Conservation (phyloP, 768 basidiomycete species). For the Mycena filopes region DNA sequence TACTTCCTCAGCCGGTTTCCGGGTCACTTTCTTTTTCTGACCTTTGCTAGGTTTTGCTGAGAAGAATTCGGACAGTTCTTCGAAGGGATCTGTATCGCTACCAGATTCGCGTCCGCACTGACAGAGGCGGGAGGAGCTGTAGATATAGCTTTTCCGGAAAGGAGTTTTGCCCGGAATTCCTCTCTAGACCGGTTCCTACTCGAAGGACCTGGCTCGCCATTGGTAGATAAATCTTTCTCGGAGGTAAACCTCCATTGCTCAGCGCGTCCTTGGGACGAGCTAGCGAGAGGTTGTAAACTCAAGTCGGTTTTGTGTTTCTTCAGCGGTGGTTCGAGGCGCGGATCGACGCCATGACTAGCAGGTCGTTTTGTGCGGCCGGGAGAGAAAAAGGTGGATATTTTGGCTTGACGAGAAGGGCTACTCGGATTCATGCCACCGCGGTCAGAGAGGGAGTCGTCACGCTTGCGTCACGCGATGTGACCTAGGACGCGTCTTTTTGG, state of each 20-base stretch:
- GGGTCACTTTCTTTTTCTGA: conserved; percentile 38
- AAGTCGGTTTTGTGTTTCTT: conserved; percentile 42
- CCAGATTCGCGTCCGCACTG: conserved; percentile 38
- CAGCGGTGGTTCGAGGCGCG: conserved; percentile 33
- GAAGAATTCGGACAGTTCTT: conserved; percentile 60
- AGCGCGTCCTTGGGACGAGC: conserved; percentile 38
- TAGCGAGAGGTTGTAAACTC: background rate
- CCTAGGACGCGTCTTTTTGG: background rate
- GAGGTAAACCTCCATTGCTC: conserved; percentile 59
- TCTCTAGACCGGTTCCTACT: conserved; percentile 44
- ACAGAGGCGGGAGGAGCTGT: background rate
- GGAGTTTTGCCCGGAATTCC: conserved; percentile 60
- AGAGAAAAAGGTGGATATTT: conserved; percentile 57
- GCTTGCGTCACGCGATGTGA: background rate
- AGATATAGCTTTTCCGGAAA: conserved; percentile 41
- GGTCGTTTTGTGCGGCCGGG: conserved; percentile 24
- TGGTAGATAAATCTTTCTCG: conserved; percentile 1
- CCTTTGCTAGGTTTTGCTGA: conserved; percentile 51
- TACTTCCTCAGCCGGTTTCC: conserved; percentile 48
- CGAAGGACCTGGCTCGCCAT: background rate
- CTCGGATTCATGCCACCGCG: conserved; percentile 2
- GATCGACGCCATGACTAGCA: conserved; percentile 29
- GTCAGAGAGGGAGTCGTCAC: background rate
- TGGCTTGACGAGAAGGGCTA: conserved; percentile 41
- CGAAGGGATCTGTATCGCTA: conserved; percentile 59